Conservation (phyloP, 2,329 filamentous ascomycete genomes). For the Neofusicoccum sp. region DNA sequence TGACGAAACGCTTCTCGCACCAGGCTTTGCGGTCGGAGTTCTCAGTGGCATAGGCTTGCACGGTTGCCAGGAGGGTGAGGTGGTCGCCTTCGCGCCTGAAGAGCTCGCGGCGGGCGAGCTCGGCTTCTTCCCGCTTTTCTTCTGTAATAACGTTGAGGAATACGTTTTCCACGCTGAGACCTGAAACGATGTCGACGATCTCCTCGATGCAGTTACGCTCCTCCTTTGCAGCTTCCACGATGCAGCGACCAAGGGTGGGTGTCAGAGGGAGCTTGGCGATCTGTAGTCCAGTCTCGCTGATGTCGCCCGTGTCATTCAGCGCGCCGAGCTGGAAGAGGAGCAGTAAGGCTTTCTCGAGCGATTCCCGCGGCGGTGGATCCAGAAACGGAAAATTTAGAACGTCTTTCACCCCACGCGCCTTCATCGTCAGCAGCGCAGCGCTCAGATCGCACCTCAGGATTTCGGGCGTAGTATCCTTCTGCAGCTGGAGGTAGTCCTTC, state of each 20-base stretch:
- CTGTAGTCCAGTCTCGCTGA: constrained; percentile 70
- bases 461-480: constrained; percentile 77
- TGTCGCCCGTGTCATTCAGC: constrained; percentile 66
- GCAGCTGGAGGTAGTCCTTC: constrained; percentile 65
- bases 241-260: constrained; percentile 74
- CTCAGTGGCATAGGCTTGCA: constrained; percentile 60
- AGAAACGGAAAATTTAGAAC: constrained; percentile 81
- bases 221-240: constrained; percentile 73
- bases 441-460: constrained; percentile 88
- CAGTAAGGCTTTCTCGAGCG: constrained; percentile 76
- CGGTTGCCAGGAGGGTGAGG: constrained; percentile 60
- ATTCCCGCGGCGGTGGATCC: constrained; percentile 73
- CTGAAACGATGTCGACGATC: constrained; percentile 77
- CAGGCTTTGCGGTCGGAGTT: constrained; percentile 58
- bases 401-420: constrained; percentile 81
- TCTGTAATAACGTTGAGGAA: constrained; percentile 60
- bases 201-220: constrained; percentile 73
- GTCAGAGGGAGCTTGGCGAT: constrained; percentile 84
- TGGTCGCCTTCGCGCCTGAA: constrained; percentile 63
- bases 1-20: constrained; percentile 59
- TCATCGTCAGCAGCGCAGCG: constrained; percentile 86
- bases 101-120: constrained; percentile 54
- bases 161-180: constrained; percentile 63
- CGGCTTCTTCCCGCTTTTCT: constrained; percentile 59
- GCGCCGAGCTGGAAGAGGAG: constrained; percentile 79